Conservation (phyloP, 106 monocot species). For the Amphibolis antarctica region DNA sequence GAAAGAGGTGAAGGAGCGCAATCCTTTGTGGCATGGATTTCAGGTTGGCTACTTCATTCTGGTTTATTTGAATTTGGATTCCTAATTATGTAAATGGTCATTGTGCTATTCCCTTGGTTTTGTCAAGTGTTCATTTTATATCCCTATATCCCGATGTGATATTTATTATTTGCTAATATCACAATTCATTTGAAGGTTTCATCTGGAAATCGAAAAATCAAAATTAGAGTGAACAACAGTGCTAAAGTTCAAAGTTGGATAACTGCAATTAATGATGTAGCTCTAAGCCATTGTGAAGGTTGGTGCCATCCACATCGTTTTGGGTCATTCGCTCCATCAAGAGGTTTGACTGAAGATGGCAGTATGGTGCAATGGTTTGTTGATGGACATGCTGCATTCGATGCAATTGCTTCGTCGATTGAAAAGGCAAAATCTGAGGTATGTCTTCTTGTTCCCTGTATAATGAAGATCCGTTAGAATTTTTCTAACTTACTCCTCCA, state of each 20-base stretch:
- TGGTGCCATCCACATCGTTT: constrained; percentile 90
- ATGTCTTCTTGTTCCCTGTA: neutral
- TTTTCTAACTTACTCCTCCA: neutral
- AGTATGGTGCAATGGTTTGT: constrained; percentile 88
- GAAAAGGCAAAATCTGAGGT: constrained; percentile 98
- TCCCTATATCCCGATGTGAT: too few species aligned
- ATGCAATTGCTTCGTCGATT: constrained; percentile 89
- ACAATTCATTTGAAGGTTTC: constrained; percentile 42
- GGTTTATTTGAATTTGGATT: neutral
- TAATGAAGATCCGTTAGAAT: neutral
- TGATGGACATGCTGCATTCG: constrained; percentile 88
- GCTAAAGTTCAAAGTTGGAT: constrained; percentile 82
- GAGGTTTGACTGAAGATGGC: constrained; percentile 77
- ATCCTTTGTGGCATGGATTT: constrained; percentile 83
- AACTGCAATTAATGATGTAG: constrained; percentile 75
- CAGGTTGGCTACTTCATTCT: constrained; percentile 21
- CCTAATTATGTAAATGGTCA: too few species aligned
- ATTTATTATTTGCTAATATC: neutral
- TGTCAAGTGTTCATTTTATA: too few species aligned
- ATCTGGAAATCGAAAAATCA: constrained; percentile 61
- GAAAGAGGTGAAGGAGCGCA: constrained; percentile 68
- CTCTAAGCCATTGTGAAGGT: constrained; percentile 58
- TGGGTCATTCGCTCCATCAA: constrained; percentile 86
- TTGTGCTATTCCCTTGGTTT: too few species aligned
- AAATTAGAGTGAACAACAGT: constrained; percentile 48